These are phyloP conservation scores for Gnomoniopsis sp. DNA, from an alignment of 2,329 filamentous ascomycete genomes.

Conservation along the genomic window DNA sequence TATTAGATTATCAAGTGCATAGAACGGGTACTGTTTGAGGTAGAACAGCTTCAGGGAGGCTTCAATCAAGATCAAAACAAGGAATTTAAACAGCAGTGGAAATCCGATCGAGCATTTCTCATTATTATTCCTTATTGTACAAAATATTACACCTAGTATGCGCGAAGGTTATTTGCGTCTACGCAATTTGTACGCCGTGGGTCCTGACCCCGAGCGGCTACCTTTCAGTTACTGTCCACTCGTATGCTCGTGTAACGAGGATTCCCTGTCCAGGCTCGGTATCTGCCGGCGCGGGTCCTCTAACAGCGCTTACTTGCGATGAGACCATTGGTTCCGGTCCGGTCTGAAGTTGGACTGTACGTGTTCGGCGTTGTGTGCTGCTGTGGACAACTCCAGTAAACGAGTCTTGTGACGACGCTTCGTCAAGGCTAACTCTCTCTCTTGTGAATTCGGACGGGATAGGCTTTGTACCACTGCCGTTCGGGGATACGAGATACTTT, in stretches of 20 bases:
- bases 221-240: not conserved
- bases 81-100: too few species aligned
- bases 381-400: not conserved
- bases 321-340: not conserved
- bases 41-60: too few species aligned
- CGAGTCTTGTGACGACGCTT: not conserved
- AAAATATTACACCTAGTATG: too few species aligned
- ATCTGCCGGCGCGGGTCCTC: not conserved
- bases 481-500: not conserved
- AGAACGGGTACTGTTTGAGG: too few species aligned
- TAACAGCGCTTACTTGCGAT: not conserved
- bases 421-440: not conserved
- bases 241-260: not conserved
- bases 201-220: not conserved
- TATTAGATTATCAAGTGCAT: too few species aligned
- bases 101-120: too few species aligned
- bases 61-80: too few species aligned
- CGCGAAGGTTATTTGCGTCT: too few species aligned
- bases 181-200: not conserved
- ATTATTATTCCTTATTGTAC: too few species aligned
- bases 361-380: not conserved
- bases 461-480: not conserved
- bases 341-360: not conserved
- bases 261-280: not conserved
- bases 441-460: not conserved